Evolutionary conservation across 495 filamentous ascomycete genomes (phyloP).

Genomic region (Usnea hakonensis): DNA sequence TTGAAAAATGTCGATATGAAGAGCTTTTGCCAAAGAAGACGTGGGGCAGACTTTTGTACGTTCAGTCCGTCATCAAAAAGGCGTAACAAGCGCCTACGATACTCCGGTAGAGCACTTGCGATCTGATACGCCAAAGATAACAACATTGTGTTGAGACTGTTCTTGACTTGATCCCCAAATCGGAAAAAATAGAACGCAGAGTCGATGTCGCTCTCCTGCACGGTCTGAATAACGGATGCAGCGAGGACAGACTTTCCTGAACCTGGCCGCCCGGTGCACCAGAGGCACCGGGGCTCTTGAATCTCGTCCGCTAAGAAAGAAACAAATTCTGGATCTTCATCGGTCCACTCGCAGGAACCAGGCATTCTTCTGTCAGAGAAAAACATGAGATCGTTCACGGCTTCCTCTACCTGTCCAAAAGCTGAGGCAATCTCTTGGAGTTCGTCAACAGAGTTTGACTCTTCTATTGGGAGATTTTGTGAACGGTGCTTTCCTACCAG

Average conservation of each 20-base stretch:
- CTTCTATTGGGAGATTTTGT: constrained; percentile 12
- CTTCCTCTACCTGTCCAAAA: constrained; percentile 18
- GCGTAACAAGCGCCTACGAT: constrained; percentile 19
- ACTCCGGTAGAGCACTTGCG: constrained; percentile 19
- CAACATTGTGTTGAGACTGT: constrained; percentile 22
- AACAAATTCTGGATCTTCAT: constrained; percentile 22
- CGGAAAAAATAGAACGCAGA: constrained; percentile 36
- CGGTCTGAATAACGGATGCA: constrained; percentile 18
- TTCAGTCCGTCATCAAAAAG: constrained; percentile 21
- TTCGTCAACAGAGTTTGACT: neutral
- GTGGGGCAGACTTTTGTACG: constrained; percentile 25
- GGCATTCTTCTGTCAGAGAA: neutral
- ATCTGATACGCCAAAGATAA: constrained; percentile 36
- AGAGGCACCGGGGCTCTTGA: constrained; percentile 26
- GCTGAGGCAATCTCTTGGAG: constrained; percentile 19
- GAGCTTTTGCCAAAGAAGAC: constrained; percentile 34
- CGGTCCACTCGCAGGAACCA: constrained; percentile 11
- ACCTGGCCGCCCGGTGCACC: constrained; percentile 29
- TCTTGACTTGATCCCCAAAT: constrained; percentile 25
- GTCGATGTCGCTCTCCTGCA: neutral
- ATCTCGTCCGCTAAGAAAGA: constrained; percentile 23
- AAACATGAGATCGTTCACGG: constrained; percentile 23
- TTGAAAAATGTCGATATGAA: constrained; percentile 26
- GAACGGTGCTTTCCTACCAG: neutral
- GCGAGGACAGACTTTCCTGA: constrained; percentile 32